phyloP scores from a whole-genome alignment of 768 basidiomycete genomes.

The Tricholoma sp. region DNA sequence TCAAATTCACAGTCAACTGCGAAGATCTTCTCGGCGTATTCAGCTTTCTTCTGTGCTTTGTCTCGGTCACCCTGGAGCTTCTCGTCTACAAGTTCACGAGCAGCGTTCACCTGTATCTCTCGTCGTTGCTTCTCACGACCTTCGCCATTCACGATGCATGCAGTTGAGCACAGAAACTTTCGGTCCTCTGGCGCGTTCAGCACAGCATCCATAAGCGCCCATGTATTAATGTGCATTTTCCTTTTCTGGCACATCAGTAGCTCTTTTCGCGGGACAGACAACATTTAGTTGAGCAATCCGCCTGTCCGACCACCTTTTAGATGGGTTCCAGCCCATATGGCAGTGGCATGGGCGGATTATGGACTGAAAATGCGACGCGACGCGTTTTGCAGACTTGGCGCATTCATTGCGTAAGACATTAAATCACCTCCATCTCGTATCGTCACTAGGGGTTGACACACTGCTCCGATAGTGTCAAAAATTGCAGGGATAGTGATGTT shows the following conservation, averaged over 20 bases:
- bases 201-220: no score
- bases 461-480: not conserved
- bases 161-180: not conserved
- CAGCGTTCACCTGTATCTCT: not conserved
- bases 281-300: not conserved
- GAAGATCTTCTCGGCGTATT: not conserved
- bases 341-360: not conserved
- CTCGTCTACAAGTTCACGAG: not conserved
- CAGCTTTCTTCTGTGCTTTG: not conserved
- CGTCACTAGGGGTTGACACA: not conserved
- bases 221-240: no score
- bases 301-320: not conserved
- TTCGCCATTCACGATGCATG: not conserved
- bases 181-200: slow-evolving; percentile 1
- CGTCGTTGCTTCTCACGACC: not conserved
- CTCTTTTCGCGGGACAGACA: not conserved
- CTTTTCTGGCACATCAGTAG: not conserved
- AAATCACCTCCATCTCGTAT: not conserved
- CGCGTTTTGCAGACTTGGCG: not conserved
- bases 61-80: not conserved
- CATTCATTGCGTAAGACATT: not conserved
- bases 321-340: not conserved
- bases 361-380: not conserved
- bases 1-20: not conserved
- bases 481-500: not conserved